A percentile compares a stretch with the other conserved stretches of the same genome.
Conservation (phyloP, 441 rosid genomes). For the Bruguiera hainesii region DNA sequence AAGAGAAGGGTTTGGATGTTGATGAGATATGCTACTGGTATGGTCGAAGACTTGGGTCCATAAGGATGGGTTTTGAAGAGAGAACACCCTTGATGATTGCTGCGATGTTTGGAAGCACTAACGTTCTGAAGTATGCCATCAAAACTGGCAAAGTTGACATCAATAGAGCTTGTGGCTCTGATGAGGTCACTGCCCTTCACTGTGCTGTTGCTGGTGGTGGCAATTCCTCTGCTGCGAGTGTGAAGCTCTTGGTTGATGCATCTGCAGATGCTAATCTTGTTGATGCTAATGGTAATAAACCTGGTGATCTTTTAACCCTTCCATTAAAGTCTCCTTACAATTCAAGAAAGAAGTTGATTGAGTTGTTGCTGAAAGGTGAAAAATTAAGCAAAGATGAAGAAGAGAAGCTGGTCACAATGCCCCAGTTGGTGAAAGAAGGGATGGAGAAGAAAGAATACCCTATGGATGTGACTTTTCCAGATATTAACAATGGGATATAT, state of each 20-base stretch:
- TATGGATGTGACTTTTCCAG: conserved; percentile 70
- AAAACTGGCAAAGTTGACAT: conserved; percentile 47
- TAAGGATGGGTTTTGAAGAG: conserved; percentile 79
- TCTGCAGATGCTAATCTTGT: conserved; percentile 47
- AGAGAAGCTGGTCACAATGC: conserved; percentile 30
- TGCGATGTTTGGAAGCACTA: conserved; percentile 69
- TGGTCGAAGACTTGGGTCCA: conserved; percentile 61
- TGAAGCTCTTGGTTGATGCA: conserved; percentile 64
- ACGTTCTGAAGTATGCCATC: conserved; percentile 58
- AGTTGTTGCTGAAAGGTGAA: conserved; percentile 48
- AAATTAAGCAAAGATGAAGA: conserved; percentile 40
- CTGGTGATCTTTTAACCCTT: conserved; percentile 46
- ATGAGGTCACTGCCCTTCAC: conserved; percentile 80
- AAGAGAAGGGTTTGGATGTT: conserved; percentile 47
- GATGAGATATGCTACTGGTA: conserved; percentile 70
- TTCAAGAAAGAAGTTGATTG: conserved; percentile 52
- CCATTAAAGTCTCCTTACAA: conserved; percentile 31
- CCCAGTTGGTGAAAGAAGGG: conserved; percentile 44
- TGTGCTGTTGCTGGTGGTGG: conserved; percentile 79
- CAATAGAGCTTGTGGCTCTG: conserved; percentile 58
- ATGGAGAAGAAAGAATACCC: conserved; percentile 78
- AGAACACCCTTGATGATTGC: conserved; percentile 85
- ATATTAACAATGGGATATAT: conserved; percentile 78
- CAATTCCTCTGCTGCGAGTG: conserved; percentile 40
- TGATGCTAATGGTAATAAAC: conserved; percentile 63